These are phyloP conservation scores for Trichophyton verrucosum DNA, from an alignment of 2,329 filamentous ascomycete genomes.

Conservation along the genomic window DNA sequence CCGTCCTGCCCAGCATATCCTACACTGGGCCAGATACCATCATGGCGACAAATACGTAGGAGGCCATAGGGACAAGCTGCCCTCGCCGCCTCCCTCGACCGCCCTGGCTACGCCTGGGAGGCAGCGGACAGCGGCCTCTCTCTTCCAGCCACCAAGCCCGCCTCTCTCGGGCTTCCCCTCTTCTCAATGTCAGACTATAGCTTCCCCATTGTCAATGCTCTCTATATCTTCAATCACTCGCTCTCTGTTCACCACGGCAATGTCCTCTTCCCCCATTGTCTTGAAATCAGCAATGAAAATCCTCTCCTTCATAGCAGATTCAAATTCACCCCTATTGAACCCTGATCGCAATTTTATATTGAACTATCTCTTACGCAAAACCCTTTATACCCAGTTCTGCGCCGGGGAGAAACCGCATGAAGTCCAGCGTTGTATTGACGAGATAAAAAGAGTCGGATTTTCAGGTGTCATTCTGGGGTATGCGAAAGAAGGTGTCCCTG, in stretches of 20 bases:
- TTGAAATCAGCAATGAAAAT: constrained; percentile 56
- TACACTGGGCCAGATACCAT: not conserved
- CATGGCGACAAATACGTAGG: constrained; percentile 1
- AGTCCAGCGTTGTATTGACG: constrained; percentile 51
- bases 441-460: constrained; percentile 63
- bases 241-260: constrained; percentile 12
- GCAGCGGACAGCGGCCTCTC: not conserved
- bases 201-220: constrained; percentile 13
- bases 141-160: not conserved
- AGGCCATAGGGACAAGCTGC: not conserved
- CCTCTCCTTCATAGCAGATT: constrained; percentile 58
- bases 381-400: constrained; percentile 86
- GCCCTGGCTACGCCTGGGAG: constrained; percentile 1
- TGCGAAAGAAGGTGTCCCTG: constrained; percentile 65
- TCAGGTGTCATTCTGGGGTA: constrained; percentile 76
- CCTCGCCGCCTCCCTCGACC: constrained; percentile 5
- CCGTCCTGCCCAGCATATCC: not conserved
- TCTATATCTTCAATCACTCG: constrained; percentile 13
- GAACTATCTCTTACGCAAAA: constrained; percentile 59
- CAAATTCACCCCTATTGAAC: constrained; percentile 53
- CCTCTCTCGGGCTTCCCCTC: not conserved
- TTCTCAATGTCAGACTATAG: not conserved
- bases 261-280: constrained; percentile 27
- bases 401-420: constrained; percentile 63
- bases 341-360: constrained; percentile 65